Conservation (phyloP, 2,329 filamentous ascomycete species). For the Aspergillus fischeri region DNA sequence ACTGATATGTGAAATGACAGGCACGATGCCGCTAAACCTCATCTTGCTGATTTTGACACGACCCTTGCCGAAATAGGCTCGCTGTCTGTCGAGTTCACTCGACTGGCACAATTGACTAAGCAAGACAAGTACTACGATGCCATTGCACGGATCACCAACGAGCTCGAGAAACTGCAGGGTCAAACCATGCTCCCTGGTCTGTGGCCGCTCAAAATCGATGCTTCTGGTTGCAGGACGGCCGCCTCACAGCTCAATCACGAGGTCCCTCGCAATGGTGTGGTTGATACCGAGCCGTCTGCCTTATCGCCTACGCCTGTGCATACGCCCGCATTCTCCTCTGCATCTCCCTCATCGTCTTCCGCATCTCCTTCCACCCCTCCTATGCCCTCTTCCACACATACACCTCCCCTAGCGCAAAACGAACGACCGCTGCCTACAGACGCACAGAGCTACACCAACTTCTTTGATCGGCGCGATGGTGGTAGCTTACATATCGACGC, state of each 20-base stretch:
- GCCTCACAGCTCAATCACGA: constrained; percentile 12
- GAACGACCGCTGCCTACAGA: constrained; percentile 16
- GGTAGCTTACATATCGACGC: constrained; percentile 22
- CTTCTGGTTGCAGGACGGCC: constrained; percentile 66
- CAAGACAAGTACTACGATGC: constrained; percentile 85
- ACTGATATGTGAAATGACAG: constrained; percentile 13
- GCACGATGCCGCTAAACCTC: constrained; percentile 58
- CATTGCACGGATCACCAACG: constrained; percentile 77
- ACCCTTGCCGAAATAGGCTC: constrained; percentile 70
- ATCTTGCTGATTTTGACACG: constrained; percentile 54
- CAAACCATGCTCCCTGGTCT: constrained; percentile 69
- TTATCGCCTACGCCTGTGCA: background rate
- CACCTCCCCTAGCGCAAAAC: constrained; percentile 5
- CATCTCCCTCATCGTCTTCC: background rate
- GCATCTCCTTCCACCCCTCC: background rate
- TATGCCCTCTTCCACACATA: background rate
- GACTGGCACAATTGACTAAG: constrained; percentile 78
- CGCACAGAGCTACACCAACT: constrained; percentile 21
- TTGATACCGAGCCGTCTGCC: constrained; percentile 1
- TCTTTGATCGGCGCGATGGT: constrained; percentile 18
- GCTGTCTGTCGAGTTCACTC: constrained; percentile 82
- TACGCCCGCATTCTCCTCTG: background rate
- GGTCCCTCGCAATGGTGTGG: constrained; percentile 5
- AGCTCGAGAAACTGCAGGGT: constrained; percentile 70
- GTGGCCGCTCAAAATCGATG: constrained; percentile 74